These are phyloP conservation scores for Colletotrichum gigasporum DNA, from an alignment of 2,329 filamentous ascomycete species.

Conservation along the genomic window DNA sequence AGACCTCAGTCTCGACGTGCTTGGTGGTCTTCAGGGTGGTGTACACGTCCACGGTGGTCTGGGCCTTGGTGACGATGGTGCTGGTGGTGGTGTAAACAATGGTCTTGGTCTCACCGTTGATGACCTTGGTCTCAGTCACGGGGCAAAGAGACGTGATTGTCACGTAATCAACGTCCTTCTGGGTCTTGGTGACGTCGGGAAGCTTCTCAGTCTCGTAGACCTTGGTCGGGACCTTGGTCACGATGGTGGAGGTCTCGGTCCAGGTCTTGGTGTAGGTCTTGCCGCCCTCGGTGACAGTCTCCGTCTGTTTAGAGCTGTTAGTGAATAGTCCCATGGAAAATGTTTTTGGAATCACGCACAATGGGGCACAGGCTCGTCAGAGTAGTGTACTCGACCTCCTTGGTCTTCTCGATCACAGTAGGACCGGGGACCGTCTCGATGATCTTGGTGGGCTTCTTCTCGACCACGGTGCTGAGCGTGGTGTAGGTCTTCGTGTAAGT, in stretches of 20 bases:
- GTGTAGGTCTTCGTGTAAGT: conserved; percentile 40
- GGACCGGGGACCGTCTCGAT: conserved; percentile 48
- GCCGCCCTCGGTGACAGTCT: conserved; percentile 22
- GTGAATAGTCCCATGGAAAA: too few species aligned
- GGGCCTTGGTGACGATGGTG: conserved; percentile 42
- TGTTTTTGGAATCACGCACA: neutral
- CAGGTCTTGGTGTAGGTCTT: conserved; percentile 35
- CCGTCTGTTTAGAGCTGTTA: neutral
- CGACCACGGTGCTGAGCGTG: conserved; percentile 40
- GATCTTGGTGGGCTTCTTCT: conserved; percentile 43
- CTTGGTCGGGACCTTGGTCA: conserved; percentile 42
- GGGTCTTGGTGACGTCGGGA: conserved; percentile 47
- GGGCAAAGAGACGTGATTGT: conserved; percentile 46
- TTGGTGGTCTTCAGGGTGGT: conserved; percentile 45
- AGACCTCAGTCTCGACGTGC: conserved; percentile 47
- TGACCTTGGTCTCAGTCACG: conserved; percentile 51
- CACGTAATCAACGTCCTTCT: conserved; percentile 40
- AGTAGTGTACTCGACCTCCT: conserved; percentile 49
- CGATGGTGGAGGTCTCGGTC: conserved; percentile 39
- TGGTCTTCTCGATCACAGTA: conserved; percentile 42
- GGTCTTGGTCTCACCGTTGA: conserved; percentile 51
- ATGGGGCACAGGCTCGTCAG: conserved; percentile 55
- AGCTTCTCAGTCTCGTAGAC: conserved; percentile 44
- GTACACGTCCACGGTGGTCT: conserved; percentile 43
- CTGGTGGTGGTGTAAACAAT: conserved; percentile 51